These are phyloP conservation scores for Wallemia ichthyophaga DNA, from an alignment of 1,284 basidiomycete species.

Conservation along the genomic window DNA sequence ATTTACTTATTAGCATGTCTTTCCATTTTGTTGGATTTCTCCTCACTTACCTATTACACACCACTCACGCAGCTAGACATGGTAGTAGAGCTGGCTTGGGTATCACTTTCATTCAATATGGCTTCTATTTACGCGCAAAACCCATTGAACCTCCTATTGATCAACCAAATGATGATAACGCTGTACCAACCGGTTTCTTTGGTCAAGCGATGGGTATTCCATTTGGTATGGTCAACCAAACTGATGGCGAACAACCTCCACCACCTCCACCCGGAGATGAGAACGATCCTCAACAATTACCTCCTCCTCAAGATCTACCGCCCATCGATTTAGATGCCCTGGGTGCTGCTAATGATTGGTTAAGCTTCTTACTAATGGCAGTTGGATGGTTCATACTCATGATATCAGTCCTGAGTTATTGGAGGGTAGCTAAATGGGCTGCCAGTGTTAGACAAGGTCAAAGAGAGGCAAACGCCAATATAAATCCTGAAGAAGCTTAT, in stretches of 20 bases:
- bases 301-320: not conserved
- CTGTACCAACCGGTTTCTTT: constrained; percentile 5
- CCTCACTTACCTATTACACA: constrained; percentile 14
- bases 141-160: constrained; percentile 13
- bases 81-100: constrained; percentile 84
- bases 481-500: not conserved
- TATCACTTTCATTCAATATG: constrained; percentile 73
- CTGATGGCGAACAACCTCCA: not conserved
- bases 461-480: constrained; percentile 11
- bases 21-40: not conserved
- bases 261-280: not conserved
- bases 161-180: constrained; percentile 3
- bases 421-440: constrained; percentile 56
- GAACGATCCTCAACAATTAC: not conserved
- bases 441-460: constrained; percentile 24
- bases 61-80: constrained; percentile 74
- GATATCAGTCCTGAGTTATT: constrained; percentile 45
- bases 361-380: constrained; percentile 70
- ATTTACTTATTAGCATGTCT: constrained; percentile 33
- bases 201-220: constrained; percentile 1
- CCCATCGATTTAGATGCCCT: constrained; percentile 15
- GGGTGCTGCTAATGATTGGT: constrained; percentile 33
- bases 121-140: constrained; percentile 41
- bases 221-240: not conserved
- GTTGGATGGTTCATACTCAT: constrained; percentile 68